phyloP scores from a whole-genome alignment of 169 alveolate genomes.

The Plasmodium cynomolgi region DNA sequence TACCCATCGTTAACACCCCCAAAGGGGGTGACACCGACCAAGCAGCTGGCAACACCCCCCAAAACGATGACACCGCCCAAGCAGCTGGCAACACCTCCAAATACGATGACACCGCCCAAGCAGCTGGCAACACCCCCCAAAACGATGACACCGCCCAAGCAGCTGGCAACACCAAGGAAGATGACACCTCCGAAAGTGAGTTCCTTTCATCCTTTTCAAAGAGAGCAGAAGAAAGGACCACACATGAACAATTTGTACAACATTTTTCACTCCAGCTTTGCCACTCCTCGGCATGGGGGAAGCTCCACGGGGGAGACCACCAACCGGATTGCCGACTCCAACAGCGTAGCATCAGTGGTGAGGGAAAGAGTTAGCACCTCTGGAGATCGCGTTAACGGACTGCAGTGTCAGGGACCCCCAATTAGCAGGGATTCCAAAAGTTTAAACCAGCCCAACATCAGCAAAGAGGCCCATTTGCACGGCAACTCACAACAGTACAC shows the following conservation, averaged over 20 bases:
- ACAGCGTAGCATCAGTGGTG: neutral
- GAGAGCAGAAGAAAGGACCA: neutral
- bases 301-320: neutral
- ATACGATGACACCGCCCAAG: neutral
- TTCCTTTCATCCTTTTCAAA: neutral
- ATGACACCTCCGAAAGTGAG: neutral
- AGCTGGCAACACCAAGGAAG: neutral
- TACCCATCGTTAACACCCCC: neutral
- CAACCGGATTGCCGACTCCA: neutral
- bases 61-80: neutral
- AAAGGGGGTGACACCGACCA: neutral
- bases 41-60: too few relatives aligned
- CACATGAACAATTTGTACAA: neutral
- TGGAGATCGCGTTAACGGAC: neutral
- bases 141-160: neutral
- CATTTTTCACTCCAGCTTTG: neutral
- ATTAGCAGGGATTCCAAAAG: neutral
- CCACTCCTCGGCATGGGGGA: neutral
- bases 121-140: neutral
- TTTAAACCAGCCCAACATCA: neutral
- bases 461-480: neutral
- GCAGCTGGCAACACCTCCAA: too few relatives aligned
- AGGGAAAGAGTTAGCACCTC: neutral
- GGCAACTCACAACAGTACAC: neutral
- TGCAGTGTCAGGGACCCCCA: neutral